phyloP scores from a whole-genome alignment of 2,329 filamentous ascomycete genomes.

The Emericellopsis cladophorae region DNA sequence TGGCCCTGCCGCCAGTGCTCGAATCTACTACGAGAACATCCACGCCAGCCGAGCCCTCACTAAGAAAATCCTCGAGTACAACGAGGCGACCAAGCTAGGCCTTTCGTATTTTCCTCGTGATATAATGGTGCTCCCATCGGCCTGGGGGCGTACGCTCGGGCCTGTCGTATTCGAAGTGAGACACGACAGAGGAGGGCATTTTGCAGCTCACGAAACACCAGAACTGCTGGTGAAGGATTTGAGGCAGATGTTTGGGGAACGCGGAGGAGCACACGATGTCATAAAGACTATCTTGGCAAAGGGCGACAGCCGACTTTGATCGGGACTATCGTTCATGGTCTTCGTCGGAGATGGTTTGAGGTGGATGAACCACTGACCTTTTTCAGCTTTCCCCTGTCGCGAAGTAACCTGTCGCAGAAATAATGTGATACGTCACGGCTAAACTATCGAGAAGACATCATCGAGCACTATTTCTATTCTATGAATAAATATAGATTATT shows the following conservation, averaged over 20 bases:
- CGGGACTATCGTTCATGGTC: no score
- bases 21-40: conserved; percentile 58
- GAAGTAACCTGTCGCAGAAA: no score
- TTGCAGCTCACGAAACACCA: conserved; percentile 47
- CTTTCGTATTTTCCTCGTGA: conserved; percentile 44
- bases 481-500: no score
- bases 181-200: conserved; percentile 43
- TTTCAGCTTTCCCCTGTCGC: no score
- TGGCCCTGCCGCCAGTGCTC: conserved; percentile 49
- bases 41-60: conserved; percentile 20
- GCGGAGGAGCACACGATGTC: conserved; percentile 13
- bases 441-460: no score
- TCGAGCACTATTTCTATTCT: no score
- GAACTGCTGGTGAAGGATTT: conserved; percentile 39
- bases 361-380: no score
- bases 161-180: conserved; percentile 42
- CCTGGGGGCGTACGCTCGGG: conserved; percentile 45
- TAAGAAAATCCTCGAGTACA: conserved; percentile 9
- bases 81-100: conserved; percentile 21
- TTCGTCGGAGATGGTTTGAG: no score
- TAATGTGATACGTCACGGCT: no score
- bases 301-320: no score
- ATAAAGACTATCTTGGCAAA: background rate
- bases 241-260: conserved; percentile 42
- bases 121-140: conserved; percentile 33